These are phyloP conservation scores for Coemansia sp. DNA, from an alignment of 192 early-diverging fungal genomes.

Conservation along the genomic window DNA sequence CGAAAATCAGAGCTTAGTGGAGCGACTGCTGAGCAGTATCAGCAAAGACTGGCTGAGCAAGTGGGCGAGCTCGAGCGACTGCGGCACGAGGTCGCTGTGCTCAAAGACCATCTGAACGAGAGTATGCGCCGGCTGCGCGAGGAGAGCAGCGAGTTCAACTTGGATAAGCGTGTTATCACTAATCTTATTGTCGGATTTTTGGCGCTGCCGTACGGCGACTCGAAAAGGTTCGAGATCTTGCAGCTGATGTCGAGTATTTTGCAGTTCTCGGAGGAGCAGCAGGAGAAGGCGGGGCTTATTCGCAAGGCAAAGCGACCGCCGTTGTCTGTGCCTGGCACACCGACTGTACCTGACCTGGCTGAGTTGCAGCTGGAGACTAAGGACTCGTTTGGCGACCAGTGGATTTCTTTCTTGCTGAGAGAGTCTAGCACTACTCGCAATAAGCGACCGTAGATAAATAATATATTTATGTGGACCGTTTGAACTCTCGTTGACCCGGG, in stretches of 20 bases:
- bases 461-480: not conserved
- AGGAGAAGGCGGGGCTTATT: conserved; percentile 79
- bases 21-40: conserved; percentile 59
- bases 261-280: conserved; percentile 87
- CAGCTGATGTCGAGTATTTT: conserved; percentile 88
- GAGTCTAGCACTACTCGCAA: conserved; percentile 58
- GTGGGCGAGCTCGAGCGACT: conserved; percentile 59
- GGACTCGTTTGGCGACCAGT: conserved; percentile 79
- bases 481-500: not conserved
- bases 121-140: conserved; percentile 88
- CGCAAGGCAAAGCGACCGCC: conserved; percentile 60
- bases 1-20: conserved; percentile 34
- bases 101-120: conserved; percentile 90
- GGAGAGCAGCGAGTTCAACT: conserved; percentile 76
- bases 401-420: conserved; percentile 79
- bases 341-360: conserved; percentile 38
- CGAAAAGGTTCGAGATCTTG: conserved; percentile 91
- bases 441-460: conserved; percentile 7
- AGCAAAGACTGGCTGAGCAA: conserved; percentile 59
- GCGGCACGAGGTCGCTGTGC: conserved; percentile 64
- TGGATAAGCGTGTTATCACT: conserved; percentile 86
- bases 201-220: conserved; percentile 82
- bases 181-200: conserved; percentile 91
- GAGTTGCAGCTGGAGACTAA: conserved; percentile 43
- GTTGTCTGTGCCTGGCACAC: conserved; percentile 55